A percentile compares a stretch with the other conserved stretches of the same genome.
Conservation (phyloP, 2,329 filamentous ascomycete species). For the Akanthomyces muscarius region DNA sequence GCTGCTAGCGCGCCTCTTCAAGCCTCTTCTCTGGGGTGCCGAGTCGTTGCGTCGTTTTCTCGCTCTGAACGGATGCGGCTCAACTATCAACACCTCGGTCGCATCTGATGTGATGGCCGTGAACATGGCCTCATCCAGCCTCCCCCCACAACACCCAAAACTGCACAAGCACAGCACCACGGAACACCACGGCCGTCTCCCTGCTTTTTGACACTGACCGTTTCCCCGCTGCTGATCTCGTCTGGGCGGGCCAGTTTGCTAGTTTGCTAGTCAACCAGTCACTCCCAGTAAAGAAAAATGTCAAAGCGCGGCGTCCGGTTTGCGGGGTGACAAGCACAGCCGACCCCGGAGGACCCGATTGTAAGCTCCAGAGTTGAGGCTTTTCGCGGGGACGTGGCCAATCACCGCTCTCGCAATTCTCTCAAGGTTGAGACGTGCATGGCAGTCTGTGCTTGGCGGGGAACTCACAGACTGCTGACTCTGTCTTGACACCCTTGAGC, state of each 20-base stretch:
- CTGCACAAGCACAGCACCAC: background rate
- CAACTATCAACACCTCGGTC: conserved; percentile 7
- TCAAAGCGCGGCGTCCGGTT: conserved; percentile 1
- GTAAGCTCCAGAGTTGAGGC: background rate
- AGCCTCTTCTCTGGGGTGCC: background rate
- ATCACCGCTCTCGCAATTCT: background rate
- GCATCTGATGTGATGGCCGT: background rate
- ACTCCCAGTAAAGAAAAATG: background rate
- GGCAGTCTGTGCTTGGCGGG: conserved; percentile 1
- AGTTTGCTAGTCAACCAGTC: too few relatives aligned
- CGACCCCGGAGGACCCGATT: conserved; percentile 1
- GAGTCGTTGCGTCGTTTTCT: background rate
- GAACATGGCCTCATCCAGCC: background rate
- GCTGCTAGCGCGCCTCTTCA: conserved; percentile 3
- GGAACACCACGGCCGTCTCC: too few relatives aligned
- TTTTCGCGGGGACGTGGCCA: conserved; percentile 1
- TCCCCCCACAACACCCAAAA: background rate
- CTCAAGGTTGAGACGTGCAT: background rate
- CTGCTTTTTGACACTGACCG: background rate
- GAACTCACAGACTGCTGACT: background rate
- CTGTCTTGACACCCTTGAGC: background rate
- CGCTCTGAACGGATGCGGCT: conserved; percentile 1
- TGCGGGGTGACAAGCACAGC: background rate
- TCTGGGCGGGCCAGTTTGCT: background rate
- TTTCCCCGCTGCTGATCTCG: background rate